A percentile compares a stretch with the other conserved stretches of the same genome.
Evolutionary conservation across 805 yeast species (phyloP).

Genomic region (Saccharomycopsis amapae): DNA sequence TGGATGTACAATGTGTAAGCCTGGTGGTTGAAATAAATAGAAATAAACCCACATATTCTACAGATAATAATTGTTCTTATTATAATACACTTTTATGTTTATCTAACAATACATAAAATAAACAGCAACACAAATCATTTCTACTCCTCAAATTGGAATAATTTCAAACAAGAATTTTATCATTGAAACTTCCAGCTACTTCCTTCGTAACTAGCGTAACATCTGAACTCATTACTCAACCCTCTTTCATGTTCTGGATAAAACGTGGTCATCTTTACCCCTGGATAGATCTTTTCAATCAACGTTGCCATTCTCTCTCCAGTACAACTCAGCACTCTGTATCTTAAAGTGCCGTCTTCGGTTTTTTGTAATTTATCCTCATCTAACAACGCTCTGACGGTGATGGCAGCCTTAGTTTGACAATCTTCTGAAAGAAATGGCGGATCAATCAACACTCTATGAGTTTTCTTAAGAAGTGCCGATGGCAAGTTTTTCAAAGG

Average conservation of each 20-base stretch:
- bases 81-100: no score
- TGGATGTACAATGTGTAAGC: no score
- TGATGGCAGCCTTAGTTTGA: slow-evolving; percentile 58
- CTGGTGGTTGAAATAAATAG: no score
- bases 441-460: slow-evolving; percentile 76
- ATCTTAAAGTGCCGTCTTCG: slow-evolving; percentile 35
- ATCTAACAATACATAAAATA: no score
- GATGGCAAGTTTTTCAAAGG: slow-evolving; percentile 54
- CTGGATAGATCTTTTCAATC: slow-evolving; percentile 58
- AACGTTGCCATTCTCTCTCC: slow-evolving; percentile 80
- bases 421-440: slow-evolving; percentile 81
- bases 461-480: slow-evolving; percentile 51
- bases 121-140: no score
- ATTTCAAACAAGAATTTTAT: neutral
- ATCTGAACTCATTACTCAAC: slow-evolving; percentile 78
- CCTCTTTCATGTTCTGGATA: slow-evolving; percentile 80
- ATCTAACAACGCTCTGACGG: slow-evolving; percentile 53
- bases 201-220: slow-evolving; percentile 76
- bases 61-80: no score
- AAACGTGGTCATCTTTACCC: slow-evolving; percentile 55
- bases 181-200: slow-evolving; percentile 48
- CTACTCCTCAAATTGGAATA: no score
- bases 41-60: no score
- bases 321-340: slow-evolving; percentile 66
- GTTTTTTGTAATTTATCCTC: slow-evolving; percentile 29